Evolutionary conservation across 306 rosid species (phyloP).

Genomic region (Fagus crenata): DNA sequence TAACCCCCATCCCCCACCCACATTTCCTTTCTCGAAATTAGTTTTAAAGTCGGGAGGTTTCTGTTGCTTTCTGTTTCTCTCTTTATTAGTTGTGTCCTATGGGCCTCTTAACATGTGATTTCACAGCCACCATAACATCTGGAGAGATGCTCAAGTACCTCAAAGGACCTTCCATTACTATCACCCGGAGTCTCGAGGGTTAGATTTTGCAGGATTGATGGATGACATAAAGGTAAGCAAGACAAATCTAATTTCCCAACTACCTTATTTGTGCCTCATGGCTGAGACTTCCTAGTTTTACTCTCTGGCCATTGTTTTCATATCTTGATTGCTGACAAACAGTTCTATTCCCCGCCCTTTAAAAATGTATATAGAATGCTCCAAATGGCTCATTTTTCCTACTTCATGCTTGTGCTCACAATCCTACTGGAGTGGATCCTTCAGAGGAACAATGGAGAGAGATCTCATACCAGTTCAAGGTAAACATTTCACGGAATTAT

Average conservation of each 20-base stretch:
- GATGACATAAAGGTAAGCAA: slow-evolving; percentile 62
- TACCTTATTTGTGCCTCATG: slow-evolving; percentile 17
- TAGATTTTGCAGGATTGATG: slow-evolving; percentile 77
- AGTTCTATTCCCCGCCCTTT: slow-evolving; percentile 17
- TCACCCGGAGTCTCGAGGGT: slow-evolving; percentile 81
- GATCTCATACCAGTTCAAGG: slow-evolving; percentile 78
- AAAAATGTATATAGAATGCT: slow-evolving; percentile 63
- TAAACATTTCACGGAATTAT: slow-evolving; percentile 25
- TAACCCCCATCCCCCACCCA: neutral
- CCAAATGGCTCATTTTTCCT: slow-evolving; percentile 91
- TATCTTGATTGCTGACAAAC: slow-evolving; percentile 27
- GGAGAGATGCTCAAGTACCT: slow-evolving; percentile 92
- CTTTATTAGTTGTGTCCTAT: slow-evolving; percentile 2
- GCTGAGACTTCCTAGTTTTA: neutral
- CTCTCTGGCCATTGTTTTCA: slow-evolving; percentile 9
- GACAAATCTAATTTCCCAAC: neutral
- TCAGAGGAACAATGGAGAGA: slow-evolving; percentile 93
- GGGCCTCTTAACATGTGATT: slow-evolving; percentile 29
- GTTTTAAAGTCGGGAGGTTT: slow-evolving; percentile 1
- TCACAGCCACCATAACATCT: slow-evolving; percentile 93
- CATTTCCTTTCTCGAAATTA: slow-evolving; percentile 11
- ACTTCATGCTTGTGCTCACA: slow-evolving; percentile 99
- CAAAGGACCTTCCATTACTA: slow-evolving; percentile 84
- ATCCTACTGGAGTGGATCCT: slow-evolving; percentile 98
- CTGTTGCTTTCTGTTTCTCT: slow-evolving; percentile 9